Conservation (phyloP, 306 rosid genomes). For the Fragaria iinumae region DNA sequence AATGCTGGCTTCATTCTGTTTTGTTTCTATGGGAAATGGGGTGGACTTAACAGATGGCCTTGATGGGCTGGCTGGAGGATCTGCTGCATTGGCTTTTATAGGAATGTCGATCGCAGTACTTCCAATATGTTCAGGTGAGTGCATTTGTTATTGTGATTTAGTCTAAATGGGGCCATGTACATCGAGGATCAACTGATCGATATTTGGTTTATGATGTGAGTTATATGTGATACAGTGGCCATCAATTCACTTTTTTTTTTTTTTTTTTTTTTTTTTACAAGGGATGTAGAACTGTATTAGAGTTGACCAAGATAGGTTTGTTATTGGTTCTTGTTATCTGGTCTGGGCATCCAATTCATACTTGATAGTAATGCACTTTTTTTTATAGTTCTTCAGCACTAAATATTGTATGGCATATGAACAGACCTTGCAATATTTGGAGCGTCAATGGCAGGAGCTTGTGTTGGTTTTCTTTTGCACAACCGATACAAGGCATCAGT, state of each 20-base stretch:
- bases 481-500: slow-evolving; percentile 86
- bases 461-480: slow-evolving; percentile 95
- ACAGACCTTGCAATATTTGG: slow-evolving; percentile 92
- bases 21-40: slow-evolving; percentile 88
- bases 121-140: slow-evolving; percentile 91
- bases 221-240: no score
- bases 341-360: no score
- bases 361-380: no score
- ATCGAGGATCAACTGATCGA: background rate
- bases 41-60: slow-evolving; percentile 82
- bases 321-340: background rate
- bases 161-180: background rate
- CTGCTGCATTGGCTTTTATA: slow-evolving; percentile 85
- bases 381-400: background rate
- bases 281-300: background rate
- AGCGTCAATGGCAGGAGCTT: slow-evolving; percentile 99
- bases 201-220: background rate
- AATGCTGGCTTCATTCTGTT: slow-evolving; percentile 71
- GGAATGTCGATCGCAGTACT: slow-evolving; percentile 98
- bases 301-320: background rate
- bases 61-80: slow-evolving; percentile 95
- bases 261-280: no score
- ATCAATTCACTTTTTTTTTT: no score
- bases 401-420: slow-evolving; percentile 25
- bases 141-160: slow-evolving; percentile 10